phyloP scores from a whole-genome alignment of 2,329 filamentous ascomycete species.

The Diplodia scrobiculata region DNA sequence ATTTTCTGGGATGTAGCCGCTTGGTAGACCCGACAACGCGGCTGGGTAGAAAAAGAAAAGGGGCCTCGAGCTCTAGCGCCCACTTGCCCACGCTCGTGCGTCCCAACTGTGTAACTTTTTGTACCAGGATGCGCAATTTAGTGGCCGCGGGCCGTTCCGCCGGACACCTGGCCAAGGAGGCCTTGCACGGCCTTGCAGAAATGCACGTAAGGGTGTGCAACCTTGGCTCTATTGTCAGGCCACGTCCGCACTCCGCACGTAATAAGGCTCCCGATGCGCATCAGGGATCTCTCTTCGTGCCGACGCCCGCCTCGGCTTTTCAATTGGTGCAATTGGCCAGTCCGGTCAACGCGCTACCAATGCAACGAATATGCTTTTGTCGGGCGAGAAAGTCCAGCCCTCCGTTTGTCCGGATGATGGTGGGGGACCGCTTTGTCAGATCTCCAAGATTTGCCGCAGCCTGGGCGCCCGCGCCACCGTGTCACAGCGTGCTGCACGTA shows the following conservation, averaged over 20 bases:
- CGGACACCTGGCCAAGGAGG: not conserved
- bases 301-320: not conserved
- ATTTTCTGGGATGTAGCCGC: constrained; percentile 24
- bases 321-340: not conserved
- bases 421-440: not conserved
- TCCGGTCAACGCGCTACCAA: not conserved
- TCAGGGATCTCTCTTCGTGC: constrained; percentile 8
- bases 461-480: not conserved
- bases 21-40: not conserved
- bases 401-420: constrained; percentile 19
- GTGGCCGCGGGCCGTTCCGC: constrained; percentile 23
- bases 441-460: constrained; percentile 6
- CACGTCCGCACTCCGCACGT: constrained; percentile 18
- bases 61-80: constrained; percentile 23
- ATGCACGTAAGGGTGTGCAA: constrained; percentile 26
- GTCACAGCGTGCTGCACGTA: constrained; percentile 4
- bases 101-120: constrained; percentile 1
- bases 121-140: constrained; percentile 2
- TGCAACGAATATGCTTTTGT: constrained; percentile 27
- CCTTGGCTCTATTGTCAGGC: constrained; percentile 18
- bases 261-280: constrained; percentile 19
- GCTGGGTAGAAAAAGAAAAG: constrained; percentile 14
- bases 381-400: not conserved
- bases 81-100: constrained; percentile 11
- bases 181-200: constrained; percentile 26